phyloP scores from a whole-genome alignment of 2,329 filamentous ascomycete genomes.

The Microascus cirrosus region DNA sequence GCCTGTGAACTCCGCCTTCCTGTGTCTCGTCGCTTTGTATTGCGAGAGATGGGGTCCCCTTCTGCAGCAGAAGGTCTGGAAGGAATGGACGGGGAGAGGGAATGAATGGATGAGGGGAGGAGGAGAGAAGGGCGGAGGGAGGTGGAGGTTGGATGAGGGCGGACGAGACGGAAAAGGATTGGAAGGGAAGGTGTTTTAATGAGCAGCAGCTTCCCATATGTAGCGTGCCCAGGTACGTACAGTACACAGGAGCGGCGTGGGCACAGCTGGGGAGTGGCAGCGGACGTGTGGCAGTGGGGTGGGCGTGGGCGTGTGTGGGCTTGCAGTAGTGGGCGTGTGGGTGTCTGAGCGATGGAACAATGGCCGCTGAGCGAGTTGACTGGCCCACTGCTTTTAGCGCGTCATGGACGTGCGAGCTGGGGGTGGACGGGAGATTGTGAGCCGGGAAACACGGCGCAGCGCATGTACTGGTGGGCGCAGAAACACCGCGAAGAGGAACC shows the following conservation, averaged over 20 bases:
- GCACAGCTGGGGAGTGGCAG: conserved; percentile 3
- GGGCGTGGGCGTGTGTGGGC: background rate
- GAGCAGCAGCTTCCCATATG: conserved; percentile 13
- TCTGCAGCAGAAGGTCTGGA: conserved; percentile 27
- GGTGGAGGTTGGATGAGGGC: conserved; percentile 42
- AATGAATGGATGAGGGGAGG: conserved; percentile 39
- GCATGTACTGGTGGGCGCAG: background rate
- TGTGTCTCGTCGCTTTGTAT: conserved; percentile 11
- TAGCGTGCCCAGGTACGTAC: background rate
- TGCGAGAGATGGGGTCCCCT: conserved; percentile 14
- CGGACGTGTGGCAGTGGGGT: background rate
- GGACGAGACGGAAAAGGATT: conserved; percentile 43
- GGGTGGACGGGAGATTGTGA: conserved; percentile 3
- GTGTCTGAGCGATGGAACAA: conserved; percentile 2
- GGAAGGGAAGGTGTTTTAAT: conserved; percentile 39
- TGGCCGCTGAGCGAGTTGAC: background rate
- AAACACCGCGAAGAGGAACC: background rate
- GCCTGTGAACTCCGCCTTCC: conserved; percentile 8
- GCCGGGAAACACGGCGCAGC: background rate
- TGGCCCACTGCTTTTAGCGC: conserved; percentile 4
- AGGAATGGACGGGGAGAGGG: conserved; percentile 37
- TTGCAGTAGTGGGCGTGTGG: background rate
- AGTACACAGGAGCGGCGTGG: conserved; percentile 1
- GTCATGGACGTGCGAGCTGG: background rate
- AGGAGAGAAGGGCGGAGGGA: conserved; percentile 22